Evolutionary conservation across 176 grass and related monocot species (phyloP).

Genomic region (Calamus simplicifolius): DNA sequence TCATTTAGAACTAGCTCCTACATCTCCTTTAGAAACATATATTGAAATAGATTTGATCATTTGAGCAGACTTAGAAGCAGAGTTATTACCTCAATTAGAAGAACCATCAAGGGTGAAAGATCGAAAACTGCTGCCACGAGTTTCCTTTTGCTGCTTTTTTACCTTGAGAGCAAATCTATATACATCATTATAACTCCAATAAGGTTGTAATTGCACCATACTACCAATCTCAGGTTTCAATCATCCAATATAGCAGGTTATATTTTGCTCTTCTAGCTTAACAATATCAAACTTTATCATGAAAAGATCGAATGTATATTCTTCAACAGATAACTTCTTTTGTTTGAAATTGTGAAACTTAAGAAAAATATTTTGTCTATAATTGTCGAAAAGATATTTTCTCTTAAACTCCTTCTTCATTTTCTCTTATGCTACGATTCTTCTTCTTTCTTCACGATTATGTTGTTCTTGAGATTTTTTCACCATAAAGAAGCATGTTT

Average conservation of each 20-base stretch:
- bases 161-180: neutral
- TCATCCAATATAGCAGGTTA: slow-evolving; percentile 1
- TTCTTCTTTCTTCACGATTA: neutral
- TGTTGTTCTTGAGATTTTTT: neutral
- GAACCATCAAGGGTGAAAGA: no score
- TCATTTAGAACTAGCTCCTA: no score
- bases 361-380: neutral
- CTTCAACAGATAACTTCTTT: neutral
- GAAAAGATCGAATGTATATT: slow-evolving; percentile 1
- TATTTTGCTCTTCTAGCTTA: neutral
- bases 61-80: no score
- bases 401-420: slow-evolving; percentile 9
- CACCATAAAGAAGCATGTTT: slow-evolving; percentile 2
- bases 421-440: neutral
- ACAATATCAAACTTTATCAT: neutral
- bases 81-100: no score
- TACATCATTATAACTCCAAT: neutral
- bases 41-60: no score
- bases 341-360: slow-evolving; percentile 6
- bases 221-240: neutral
- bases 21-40: no score
- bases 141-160: neutral
- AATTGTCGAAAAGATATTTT: slow-evolving; percentile 1
- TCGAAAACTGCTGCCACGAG: no score
- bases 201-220: neutral